A percentile compares a stretch with the other conserved stretches of the same genome.
These are phyloP conservation scores for Melaleuca alternifolia DNA, from an alignment of 345 rosid genomes.

Conservation along the genomic window DNA sequence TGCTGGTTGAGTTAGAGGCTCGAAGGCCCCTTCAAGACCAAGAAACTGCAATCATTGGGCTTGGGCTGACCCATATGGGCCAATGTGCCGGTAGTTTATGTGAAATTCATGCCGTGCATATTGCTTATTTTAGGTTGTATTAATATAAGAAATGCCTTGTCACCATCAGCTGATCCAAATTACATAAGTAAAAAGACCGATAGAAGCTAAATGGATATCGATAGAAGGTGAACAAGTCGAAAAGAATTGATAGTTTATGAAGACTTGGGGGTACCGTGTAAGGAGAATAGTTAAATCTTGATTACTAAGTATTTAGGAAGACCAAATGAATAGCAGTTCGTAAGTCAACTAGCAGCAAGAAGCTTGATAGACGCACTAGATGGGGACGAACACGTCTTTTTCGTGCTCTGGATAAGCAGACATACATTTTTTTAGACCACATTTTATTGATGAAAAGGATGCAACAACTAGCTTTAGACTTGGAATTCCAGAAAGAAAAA, in stretches of 20 bases:
- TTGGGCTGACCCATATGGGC: background rate
- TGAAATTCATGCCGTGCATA: background rate
- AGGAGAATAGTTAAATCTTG: background rate
- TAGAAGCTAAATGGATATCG: background rate
- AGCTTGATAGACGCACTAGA: background rate
- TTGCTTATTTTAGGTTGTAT: background rate
- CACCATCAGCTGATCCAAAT: background rate
- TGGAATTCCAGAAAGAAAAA: background rate
- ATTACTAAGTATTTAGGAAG: background rate
- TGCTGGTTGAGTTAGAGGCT: background rate
- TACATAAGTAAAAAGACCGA: background rate
- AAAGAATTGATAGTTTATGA: background rate
- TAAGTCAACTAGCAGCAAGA: background rate
- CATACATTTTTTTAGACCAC: background rate
- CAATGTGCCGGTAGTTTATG: background rate
- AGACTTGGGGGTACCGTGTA: background rate
- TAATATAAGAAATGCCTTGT: background rate
- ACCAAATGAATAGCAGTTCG: background rate
- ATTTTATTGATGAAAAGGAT: background rate
- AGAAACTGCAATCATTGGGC: background rate
- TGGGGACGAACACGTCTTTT: background rate
- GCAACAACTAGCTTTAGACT: background rate
- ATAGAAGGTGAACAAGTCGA: background rate
- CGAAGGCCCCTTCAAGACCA: background rate
- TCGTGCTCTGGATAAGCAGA: background rate